Evolutionary conservation across 306 rosid genomes (phyloP).

Genomic region (Abrus precatorius): DNA sequence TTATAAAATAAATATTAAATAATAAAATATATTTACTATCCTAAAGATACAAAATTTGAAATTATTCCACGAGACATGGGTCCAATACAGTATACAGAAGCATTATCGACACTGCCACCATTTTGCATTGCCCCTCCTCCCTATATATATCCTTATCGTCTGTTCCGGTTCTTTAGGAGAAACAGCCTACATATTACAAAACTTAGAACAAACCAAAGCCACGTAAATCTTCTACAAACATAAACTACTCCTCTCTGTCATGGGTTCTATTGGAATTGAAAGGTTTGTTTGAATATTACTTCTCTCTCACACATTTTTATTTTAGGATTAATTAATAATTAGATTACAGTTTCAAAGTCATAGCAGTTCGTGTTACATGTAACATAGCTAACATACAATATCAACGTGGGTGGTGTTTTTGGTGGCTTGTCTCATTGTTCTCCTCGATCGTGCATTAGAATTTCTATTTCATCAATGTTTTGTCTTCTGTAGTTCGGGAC

Average conservation of each 20-base stretch:
- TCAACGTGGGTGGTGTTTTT: background rate
- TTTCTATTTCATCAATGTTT: conserved; percentile 43
- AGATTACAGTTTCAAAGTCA: background rate
- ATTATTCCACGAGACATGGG: background rate
- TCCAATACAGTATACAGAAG: background rate
- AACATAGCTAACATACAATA: background rate
- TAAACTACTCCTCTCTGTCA: conserved; percentile 29
- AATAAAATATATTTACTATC: no score
- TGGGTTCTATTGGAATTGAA: conserved; percentile 63
- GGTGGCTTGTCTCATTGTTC: background rate
- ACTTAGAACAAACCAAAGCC: background rate
- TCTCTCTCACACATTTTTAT: background rate
- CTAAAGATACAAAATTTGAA: no score
- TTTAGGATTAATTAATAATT: background rate
- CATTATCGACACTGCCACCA: background rate
- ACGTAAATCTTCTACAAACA: conserved; percentile 5
- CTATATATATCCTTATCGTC: background rate
- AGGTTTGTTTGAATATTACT: conserved; percentile 44
- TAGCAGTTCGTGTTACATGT: background rate
- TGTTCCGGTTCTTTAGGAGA: no score
- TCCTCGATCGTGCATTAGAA: background rate
- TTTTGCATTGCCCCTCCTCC: conserved; percentile 1
- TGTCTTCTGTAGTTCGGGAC: conserved; percentile 51
- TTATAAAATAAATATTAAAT: no score
- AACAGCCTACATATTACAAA: background rate